phyloP scores from a whole-genome alignment of 2,329 filamentous ascomycete genomes.

The Calonectria crousiana region DNA sequence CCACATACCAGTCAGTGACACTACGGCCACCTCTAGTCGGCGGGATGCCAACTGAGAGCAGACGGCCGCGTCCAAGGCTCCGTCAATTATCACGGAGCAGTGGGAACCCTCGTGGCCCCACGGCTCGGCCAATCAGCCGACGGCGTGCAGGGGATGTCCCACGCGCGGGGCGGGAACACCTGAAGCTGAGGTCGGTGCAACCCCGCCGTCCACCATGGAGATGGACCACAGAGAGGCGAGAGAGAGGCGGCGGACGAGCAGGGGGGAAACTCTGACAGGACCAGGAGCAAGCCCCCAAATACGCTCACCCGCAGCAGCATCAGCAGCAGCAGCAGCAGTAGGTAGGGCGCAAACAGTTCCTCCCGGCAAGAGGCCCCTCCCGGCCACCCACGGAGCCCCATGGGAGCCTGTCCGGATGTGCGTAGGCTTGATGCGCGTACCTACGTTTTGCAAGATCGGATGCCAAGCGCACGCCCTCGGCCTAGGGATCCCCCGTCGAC shows the following conservation, averaged over 20 bases:
- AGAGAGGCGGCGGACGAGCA: background rate
- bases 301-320: background rate
- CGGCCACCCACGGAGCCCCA: background rate
- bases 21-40: background rate
- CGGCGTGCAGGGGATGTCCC: conserved; percentile 10
- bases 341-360: background rate
- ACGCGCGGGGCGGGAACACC: conserved; percentile 32
- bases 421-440: conserved; percentile 5
- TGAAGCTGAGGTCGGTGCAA: conserved; percentile 47
- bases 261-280: conserved; percentile 22
- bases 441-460: conserved; percentile 37
- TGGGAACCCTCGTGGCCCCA: background rate
- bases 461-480: conserved; percentile 38
- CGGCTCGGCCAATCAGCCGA: conserved; percentile 17
- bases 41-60: conserved; percentile 16
- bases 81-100: conserved; percentile 25
- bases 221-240: background rate
- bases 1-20: conserved; percentile 17
- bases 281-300: background rate
- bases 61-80: conserved; percentile 4
- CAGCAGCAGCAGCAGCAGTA: background rate
- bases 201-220: conserved; percentile 33
- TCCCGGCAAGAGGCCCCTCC: background rate
- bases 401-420: background rate
- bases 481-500: background rate